Conservation (phyloP, 2,329 filamentous ascomycete species). For the Pestalotiopsis fici region DNA sequence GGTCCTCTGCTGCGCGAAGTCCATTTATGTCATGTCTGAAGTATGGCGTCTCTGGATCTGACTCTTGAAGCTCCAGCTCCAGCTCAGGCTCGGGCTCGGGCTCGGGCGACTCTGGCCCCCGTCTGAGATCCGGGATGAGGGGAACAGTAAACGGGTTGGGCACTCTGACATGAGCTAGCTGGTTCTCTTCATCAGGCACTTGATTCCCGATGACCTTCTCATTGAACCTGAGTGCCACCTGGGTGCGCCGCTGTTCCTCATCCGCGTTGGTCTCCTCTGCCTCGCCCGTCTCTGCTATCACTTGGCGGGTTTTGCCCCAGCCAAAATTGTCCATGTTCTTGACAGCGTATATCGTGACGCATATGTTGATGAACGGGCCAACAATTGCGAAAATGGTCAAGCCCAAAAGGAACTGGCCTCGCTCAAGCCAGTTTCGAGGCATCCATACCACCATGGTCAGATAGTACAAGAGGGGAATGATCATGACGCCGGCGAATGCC, state of each 20-base stretch:
- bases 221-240: conserved; percentile 13
- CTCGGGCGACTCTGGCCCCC: background rate
- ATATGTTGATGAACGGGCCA: conserved; percentile 30
- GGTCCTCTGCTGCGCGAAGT: background rate
- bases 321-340: conserved; percentile 31
- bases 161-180: background rate
- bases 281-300: conserved; percentile 21
- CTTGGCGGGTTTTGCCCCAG: conserved; percentile 32
- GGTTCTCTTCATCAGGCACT: conserved; percentile 3
- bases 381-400: conserved; percentile 24
- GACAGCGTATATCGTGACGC: conserved; percentile 29
- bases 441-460: conserved; percentile 26
- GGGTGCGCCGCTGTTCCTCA: conserved; percentile 12
- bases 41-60: background rate
- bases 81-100: background rate
- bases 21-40: background rate
- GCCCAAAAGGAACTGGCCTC: conserved; percentile 27
- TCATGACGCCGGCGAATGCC: conserved; percentile 26
- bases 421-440: conserved; percentile 21
- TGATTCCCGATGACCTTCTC: conserved; percentile 13
- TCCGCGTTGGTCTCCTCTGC: conserved; percentile 22
- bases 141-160: background rate
- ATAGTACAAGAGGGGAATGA: conserved; percentile 29
- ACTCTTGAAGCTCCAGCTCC: background rate
- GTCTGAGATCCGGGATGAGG: background rate